A percentile compares a stretch with the other conserved stretches of the same genome.
phyloP scores from a whole-genome alignment of 768 basidiomycete species.

The Tylopilus subfusipes region DNA sequence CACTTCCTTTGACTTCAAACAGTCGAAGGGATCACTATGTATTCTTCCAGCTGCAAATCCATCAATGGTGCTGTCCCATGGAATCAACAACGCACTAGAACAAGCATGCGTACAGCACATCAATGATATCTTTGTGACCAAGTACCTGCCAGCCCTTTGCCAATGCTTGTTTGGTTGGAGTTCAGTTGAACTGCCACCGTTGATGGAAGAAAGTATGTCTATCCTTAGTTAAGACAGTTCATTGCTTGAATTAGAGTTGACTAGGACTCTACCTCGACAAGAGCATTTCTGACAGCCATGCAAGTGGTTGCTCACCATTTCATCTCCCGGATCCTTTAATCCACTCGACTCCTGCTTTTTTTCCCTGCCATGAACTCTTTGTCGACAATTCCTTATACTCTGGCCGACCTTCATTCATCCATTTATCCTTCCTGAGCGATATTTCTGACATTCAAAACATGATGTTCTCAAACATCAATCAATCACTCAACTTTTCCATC shows the following conservation, averaged over 20 bases:
- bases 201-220: neutral
- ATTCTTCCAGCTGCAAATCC: neutral
- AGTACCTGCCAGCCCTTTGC: neutral
- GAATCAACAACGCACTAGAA: neutral
- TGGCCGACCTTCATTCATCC: too few relatives aligned
- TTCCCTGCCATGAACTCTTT: neutral
- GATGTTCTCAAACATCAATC: neutral
- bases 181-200: neutral
- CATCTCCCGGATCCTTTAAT: neutral
- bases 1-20: neutral
- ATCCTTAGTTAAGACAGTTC: neutral
- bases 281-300: neutral
- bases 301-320: neutral
- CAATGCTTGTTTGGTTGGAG: neutral
- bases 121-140: neutral
- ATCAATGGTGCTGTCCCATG: neutral
- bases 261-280: neutral
- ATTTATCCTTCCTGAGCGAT: neutral
- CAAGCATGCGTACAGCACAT: neutral
- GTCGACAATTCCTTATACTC: neutral
- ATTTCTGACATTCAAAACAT: neutral
- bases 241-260: neutral
- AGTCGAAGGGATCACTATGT: neutral
- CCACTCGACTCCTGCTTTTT: neutral
- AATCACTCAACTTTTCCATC: neutral